Evolutionary conservation across 306 rosid species (phyloP).

Genomic region (Sindora glabra): DNA sequence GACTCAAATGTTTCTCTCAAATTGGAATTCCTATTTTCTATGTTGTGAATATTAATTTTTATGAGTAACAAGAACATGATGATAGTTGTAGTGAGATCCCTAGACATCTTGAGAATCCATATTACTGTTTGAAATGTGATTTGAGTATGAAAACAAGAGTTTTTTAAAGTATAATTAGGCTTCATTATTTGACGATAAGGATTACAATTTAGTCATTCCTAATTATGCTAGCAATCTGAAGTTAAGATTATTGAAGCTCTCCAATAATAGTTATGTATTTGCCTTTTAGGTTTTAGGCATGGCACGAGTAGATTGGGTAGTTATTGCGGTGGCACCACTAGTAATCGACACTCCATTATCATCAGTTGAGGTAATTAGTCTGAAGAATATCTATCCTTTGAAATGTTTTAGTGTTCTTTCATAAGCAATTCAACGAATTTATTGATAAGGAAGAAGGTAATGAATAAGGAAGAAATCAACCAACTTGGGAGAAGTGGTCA

Average conservation of each 20-base stretch:
- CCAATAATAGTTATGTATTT: slow-evolving; percentile 5
- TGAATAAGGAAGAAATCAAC: slow-evolving; percentile 79
- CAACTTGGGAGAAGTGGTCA: slow-evolving; percentile 95
- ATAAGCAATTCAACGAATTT: background rate
- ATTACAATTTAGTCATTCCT: background rate
- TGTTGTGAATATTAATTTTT: slow-evolving; percentile 9
- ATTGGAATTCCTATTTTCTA: background rate
- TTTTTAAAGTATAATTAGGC: slow-evolving; percentile 8
- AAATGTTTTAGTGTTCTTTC: background rate
- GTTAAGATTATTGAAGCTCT: background rate
- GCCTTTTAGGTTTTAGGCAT: slow-evolving; percentile 86
- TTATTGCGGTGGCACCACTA: slow-evolving; percentile 94
- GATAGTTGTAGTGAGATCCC: slow-evolving; percentile 8
- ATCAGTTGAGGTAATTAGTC: slow-evolving; percentile 69
- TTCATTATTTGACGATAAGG: no score
- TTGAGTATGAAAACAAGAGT: slow-evolving; percentile 11
- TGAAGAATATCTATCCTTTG: background rate
- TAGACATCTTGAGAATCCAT: background rate
- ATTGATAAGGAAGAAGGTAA: slow-evolving; percentile 64
- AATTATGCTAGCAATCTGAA: slow-evolving; percentile 4
- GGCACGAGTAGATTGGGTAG: slow-evolving; percentile 97
- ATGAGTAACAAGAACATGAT: background rate
- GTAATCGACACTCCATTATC: slow-evolving; percentile 88
- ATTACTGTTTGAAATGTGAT: background rate
- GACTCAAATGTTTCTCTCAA: no score